Percentiles rank a stretch among this genome's conserved stretches.
These are phyloP conservation scores for Sphaerulina vaccinii DNA, from an alignment of 2,329 filamentous ascomycete genomes.

Conservation along the genomic window DNA sequence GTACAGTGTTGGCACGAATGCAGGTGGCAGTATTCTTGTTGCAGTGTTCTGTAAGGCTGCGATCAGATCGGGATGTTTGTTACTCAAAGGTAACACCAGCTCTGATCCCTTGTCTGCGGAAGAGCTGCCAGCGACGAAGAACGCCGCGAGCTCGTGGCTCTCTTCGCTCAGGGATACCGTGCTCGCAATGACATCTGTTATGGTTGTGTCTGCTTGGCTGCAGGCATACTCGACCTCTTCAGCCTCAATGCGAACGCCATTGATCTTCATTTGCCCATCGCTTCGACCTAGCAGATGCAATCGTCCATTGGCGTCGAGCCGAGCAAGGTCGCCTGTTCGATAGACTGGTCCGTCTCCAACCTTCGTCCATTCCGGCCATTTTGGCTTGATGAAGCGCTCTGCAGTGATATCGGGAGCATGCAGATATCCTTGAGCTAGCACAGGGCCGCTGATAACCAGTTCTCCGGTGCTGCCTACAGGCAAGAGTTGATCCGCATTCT, in stretches of 20 bases:
- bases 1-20: background rate
- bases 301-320: background rate
- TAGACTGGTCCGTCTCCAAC: background rate
- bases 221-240: background rate
- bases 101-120: too few relatives aligned
- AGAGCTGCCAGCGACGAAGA: too few relatives aligned
- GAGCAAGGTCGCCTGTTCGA: background rate
- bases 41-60: background rate
- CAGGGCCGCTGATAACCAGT: background rate
- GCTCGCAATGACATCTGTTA: background rate
- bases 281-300: background rate
- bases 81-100: background rate
- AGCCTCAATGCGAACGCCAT: background rate
- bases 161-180: background rate
- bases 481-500: constrained; percentile 6
- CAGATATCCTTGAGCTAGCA: background rate
- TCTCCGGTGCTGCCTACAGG: constrained; percentile 36
- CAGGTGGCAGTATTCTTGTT: background rate
- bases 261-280: constrained; percentile 2
- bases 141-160: background rate
- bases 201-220: background rate
- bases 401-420: background rate
- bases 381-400: background rate
- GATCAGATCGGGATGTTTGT: background rate
- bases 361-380: background rate